These are phyloP conservation scores for Lactarius hatsudake DNA, from an alignment of 768 basidiomycete genomes.

Conservation along the genomic window DNA sequence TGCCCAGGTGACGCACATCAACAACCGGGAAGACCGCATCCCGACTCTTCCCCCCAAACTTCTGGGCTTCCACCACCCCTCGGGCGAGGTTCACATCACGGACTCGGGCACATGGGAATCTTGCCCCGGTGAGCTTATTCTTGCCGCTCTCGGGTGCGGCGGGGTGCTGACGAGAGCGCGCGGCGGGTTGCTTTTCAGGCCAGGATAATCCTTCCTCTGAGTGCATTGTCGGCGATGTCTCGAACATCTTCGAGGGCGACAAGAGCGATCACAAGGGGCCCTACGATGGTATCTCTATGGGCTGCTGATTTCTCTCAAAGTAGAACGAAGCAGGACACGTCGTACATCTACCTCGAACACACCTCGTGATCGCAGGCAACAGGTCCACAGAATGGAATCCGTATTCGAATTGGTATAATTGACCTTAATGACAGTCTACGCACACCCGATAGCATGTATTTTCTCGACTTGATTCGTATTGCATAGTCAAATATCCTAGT, in stretches of 20 bases:
- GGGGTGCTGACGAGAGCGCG: background rate
- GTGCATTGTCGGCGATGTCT: slow-evolving; percentile 54
- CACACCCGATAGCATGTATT: too few species aligned
- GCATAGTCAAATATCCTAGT: too few species aligned
- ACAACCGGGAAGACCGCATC: background rate
- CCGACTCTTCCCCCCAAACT: slow-evolving; percentile 34
- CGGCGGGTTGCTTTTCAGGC: slow-evolving; percentile 35
- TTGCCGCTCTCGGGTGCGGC: background rate
- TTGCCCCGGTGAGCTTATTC: slow-evolving; percentile 13
- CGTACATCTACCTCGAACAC: too few species aligned
- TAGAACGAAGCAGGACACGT: too few species aligned
- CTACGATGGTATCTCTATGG: slow-evolving; percentile 12
- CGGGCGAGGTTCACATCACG: slow-evolving; percentile 41
- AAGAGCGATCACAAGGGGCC: slow-evolving; percentile 19
- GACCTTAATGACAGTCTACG: too few species aligned
- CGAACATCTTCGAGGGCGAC: slow-evolving; percentile 45
- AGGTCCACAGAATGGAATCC: too few species aligned
- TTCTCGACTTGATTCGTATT: too few species aligned
- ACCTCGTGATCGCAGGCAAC: too few species aligned
- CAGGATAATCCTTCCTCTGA: slow-evolving; percentile 55
- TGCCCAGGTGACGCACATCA: slow-evolving; percentile 41
- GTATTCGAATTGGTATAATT: too few species aligned
- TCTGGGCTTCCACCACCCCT: slow-evolving; percentile 45
- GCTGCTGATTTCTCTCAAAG: too few species aligned
- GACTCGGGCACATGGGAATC: slow-evolving; percentile 44